Evolutionary conservation across 371 early-diverging fungal species (phyloP), one percentile per base, ranked within the genome.

Genomic region (Mortierella polycephala): DNA sequence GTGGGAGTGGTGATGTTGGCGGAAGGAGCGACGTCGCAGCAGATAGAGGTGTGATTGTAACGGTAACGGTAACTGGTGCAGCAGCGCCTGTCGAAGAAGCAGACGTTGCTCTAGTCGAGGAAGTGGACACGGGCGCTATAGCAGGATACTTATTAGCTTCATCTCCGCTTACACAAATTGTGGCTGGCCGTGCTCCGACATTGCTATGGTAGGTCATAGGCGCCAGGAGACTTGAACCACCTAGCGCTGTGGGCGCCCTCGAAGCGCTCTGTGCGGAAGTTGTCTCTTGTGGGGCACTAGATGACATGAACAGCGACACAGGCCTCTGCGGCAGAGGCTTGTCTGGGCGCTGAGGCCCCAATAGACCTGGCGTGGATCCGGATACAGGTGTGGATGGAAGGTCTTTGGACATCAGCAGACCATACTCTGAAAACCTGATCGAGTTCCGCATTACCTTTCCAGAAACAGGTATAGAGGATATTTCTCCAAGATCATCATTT

Each of bases 391-490:
- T 21, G 8, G 58, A 42, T 13, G 66, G 63, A 21, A 66, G 51
- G 12, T 65, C 70, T 23, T 66, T 75, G 20, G 69, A n/a, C n/a
- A 61, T 23, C 9, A 53, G 41, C 14, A 69, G 51, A 5, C 75
- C 75, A 37, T 70, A 75, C 37, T 70, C 66, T 16, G 75, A 75
- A 21, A 75, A 70, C 1, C 70, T 70, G 16, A 75, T 69, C 21
- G 75, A 75, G 42, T 62, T 75, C 23, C 75, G 61, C 10, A 62
- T 58, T 30, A 30, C 30, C 30, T 2, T 30, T 30, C 30, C 30
- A 30, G 30, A 30, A 30, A 4, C 30, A 30, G 30, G 30, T 2
- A 30, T 30, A 30, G 30, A 30, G 30, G 30, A 30, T 30, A 2
- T 4, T 30, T 30, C 30, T 30, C 30, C 30, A 30, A 30, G 30